Base-by-base conservation (phyloP, 257 asterid genomes). In the Solanum tarapatanum region DNA sequence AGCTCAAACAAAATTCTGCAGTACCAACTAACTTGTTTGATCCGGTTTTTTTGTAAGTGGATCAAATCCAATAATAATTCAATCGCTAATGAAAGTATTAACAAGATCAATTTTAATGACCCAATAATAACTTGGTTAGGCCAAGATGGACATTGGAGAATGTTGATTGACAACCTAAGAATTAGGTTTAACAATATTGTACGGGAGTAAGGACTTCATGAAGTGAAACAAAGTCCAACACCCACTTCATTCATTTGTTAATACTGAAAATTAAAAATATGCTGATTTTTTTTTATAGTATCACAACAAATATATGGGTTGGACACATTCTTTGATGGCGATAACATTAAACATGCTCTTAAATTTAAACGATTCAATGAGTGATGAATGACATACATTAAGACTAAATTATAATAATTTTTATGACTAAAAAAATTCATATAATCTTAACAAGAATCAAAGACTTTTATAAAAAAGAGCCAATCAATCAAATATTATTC, bases 131-230 rank as follows among this genome's bases (percentile, higher is more conserved):
- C 33, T 32, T 32, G 33, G 33, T 32, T 32, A 32, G 33, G 33
- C 33, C 33, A 32, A 32, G 33, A 32, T 32, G 33, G 33, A 32
- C 33, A 32, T 32, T 32, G 33, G 33, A 32, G 33, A 32, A 32
- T 32, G 33, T 32, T 32, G 33, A 32, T 32, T 32, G 33, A 32
- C 33, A 32, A 32, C 0, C 33, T 32, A 32, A 32, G 33, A 32
- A 32, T 32, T 32, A 32, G 5, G 33, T 0, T 32, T 32, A 32
- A 32, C 35, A 32, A 0, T 23, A 8, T 43, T 90, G 41, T 90
- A 88, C 37, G 45, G 58, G 43, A 90, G 90, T 33, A 66, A 21
- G 13, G 88, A 90, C 58, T 87, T 87, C 32, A 60, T 14, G 75
- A 77, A 77, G n/a, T 87, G 64, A 82, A 75, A 10, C 2, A 58